These are phyloP conservation scores for Debaryomyces subglobosus DNA, from an alignment of 1,139 yeast species.

Conservation along the genomic window DNA sequence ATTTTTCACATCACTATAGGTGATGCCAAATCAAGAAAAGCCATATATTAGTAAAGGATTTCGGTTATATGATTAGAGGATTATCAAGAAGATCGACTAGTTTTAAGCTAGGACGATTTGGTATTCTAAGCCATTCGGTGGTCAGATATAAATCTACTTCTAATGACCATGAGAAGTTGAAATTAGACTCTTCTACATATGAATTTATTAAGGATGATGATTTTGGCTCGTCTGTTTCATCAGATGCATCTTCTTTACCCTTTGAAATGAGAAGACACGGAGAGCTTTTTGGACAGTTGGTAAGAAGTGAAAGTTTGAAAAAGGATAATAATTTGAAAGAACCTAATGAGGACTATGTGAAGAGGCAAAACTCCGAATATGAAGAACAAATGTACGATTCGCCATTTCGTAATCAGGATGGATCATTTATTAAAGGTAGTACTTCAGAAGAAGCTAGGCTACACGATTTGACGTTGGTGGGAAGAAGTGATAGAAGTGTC, in stretches of 20 bases:
- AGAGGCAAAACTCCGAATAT: constrained; percentile 1
- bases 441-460: constrained; percentile 56
- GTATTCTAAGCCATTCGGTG: neutral
- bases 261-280: constrained; percentile 34
- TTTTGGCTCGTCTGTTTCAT: neutral
- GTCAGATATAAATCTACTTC: neutral
- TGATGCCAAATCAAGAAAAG: neutral
- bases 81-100: neutral
- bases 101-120: neutral
- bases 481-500: constrained; percentile 49
- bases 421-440: constrained; percentile 44
- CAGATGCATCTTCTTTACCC: constrained; percentile 21
- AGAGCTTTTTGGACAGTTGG: constrained; percentile 50
- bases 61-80: constrained; percentile 2
- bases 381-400: constrained; percentile 21
- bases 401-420: constrained; percentile 43
- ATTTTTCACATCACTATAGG: constrained; percentile 8
- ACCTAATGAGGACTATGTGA: constrained; percentile 24
- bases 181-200: constrained; percentile 10
- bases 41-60: neutral
- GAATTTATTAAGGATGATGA: constrained; percentile 12
- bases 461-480: constrained; percentile 50
- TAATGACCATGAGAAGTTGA: constrained; percentile 3
- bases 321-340: constrained; percentile 21
- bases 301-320: constrained; percentile 39